These are phyloP conservation scores for Cladophialophora bantiana DNA, from an alignment of 2,329 filamentous ascomycete species.

Conservation along the genomic window DNA sequence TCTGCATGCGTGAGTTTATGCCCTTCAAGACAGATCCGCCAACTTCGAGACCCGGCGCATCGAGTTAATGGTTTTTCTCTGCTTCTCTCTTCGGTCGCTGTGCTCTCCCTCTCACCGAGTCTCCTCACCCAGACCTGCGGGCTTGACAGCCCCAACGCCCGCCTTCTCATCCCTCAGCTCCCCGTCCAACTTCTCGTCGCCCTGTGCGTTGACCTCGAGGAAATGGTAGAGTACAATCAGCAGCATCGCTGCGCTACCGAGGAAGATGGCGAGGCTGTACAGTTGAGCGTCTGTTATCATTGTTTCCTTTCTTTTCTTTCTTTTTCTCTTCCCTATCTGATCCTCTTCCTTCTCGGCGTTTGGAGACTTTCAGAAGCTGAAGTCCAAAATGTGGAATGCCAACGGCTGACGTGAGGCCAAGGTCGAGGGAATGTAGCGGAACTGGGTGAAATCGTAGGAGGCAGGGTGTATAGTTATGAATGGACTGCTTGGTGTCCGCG, in stretches of 20 bases:
- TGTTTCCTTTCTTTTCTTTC: conserved; percentile 56
- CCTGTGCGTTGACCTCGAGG: conserved; percentile 87
- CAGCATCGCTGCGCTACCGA: conserved; percentile 87
- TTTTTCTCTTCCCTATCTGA: neutral
- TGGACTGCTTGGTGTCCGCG: neutral
- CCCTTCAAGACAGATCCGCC: neutral
- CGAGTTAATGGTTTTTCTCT: neutral
- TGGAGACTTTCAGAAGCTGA: neutral
- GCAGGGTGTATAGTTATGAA: neutral
- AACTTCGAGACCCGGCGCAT: neutral
- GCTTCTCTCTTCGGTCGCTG: neutral
- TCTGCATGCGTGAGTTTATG: neutral
- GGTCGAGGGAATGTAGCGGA: too few species aligned
- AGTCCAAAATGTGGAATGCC: neutral
- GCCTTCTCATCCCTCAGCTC: conserved; percentile 34
- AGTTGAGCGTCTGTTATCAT: conserved; percentile 97
- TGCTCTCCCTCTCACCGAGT: neutral
- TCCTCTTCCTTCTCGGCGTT: neutral
- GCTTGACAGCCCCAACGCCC: conserved; percentile 38
- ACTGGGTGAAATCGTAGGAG: too few species aligned
- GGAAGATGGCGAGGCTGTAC: conserved; percentile 89
- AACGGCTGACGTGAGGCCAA: neutral
- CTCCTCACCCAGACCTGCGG: conserved; percentile 14
- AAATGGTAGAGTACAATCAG: conserved; percentile 96
- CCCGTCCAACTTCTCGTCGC: conserved; percentile 47